These are phyloP conservation scores for Scheffersomyces stipitis DNA, from an alignment of 805 yeast species.

Conservation along the genomic window DNA sequence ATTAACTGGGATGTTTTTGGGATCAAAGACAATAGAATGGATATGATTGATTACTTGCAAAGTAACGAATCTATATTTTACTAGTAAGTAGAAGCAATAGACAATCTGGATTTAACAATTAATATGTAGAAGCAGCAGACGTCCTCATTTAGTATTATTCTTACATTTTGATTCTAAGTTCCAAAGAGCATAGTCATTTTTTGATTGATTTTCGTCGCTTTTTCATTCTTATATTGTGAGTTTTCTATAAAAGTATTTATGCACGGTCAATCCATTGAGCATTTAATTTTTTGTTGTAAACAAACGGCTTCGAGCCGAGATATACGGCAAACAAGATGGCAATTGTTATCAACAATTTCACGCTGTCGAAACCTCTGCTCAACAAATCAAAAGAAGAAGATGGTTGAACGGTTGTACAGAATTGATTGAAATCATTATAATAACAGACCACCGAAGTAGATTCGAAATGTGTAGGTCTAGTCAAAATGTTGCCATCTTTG, in stretches of 20 bases:
- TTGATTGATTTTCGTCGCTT: too few relatives aligned
- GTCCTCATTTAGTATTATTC: too few relatives aligned
- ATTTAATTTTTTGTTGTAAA: conserved; percentile 51
- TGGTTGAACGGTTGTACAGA: conserved; percentile 77
- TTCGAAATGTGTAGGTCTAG: conserved; percentile 64
- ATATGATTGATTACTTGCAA: conserved; percentile 17
- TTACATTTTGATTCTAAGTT: too few relatives aligned
- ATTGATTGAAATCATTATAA: conserved; percentile 60
- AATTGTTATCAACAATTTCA: conserved; percentile 62
- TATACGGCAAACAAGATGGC: conserved; percentile 47
- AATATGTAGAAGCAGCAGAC: too few relatives aligned
- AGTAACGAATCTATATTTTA: conserved; percentile 21
- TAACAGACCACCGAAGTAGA: conserved; percentile 75
- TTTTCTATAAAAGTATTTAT: neutral
- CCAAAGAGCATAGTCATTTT: too few relatives aligned
- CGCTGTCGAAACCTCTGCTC: conserved; percentile 64
- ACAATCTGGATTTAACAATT: too few relatives aligned
- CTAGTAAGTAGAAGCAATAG: too few relatives aligned
- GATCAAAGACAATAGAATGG: conserved; percentile 15
- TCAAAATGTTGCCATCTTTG: conserved; percentile 22
- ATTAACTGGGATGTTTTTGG: conserved; percentile 32
- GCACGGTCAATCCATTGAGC: conserved; percentile 47
- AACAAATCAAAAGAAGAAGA: conserved; percentile 81
- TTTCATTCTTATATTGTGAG: neutral
- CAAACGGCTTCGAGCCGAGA: conserved; percentile 56